Percentiles rank a stretch among this genome's conserved stretches.
These are phyloP conservation scores for Aeschynomene evenia DNA, from an alignment of 306 rosid genomes.

Conservation along the genomic window DNA sequence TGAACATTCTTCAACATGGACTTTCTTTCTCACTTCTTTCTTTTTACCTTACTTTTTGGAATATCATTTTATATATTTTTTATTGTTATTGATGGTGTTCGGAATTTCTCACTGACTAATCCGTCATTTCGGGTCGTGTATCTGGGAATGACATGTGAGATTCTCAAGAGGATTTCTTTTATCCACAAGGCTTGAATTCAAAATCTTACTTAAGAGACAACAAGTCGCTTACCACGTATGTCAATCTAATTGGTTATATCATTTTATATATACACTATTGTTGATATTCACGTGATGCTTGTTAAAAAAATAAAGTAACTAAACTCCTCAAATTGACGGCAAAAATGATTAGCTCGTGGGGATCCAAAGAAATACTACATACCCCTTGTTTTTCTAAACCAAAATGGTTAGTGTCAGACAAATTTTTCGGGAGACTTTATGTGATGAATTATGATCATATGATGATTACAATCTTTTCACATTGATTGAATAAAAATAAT, in stretches of 20 bases:
- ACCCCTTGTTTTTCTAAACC: background rate
- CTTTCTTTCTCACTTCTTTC: background rate
- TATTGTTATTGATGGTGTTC: too few species aligned
- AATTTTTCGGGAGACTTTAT: background rate
- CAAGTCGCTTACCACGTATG: too few species aligned
- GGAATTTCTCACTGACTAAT: too few species aligned
- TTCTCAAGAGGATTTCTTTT: too few species aligned
- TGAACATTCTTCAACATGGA: conserved; percentile 8
- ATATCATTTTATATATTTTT: background rate
- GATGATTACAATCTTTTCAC: background rate
- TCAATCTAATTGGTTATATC: too few species aligned
- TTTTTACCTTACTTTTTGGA: background rate
- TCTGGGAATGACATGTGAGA: too few species aligned
- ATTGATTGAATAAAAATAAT: background rate
- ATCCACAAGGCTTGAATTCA: too few species aligned
- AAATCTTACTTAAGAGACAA: too few species aligned
- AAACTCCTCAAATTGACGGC: background rate
- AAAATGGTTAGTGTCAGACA: background rate
- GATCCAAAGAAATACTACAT: background rate
- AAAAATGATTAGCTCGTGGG: background rate
- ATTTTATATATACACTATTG: too few species aligned
- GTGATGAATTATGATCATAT: background rate
- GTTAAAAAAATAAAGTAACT: background rate
- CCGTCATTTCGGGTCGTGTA: too few species aligned
- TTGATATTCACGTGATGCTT: conserved; percentile 20